Conservation (phyloP, 352 stramenopile genomes). For the Pilasporangium apinafurcum region DNA sequence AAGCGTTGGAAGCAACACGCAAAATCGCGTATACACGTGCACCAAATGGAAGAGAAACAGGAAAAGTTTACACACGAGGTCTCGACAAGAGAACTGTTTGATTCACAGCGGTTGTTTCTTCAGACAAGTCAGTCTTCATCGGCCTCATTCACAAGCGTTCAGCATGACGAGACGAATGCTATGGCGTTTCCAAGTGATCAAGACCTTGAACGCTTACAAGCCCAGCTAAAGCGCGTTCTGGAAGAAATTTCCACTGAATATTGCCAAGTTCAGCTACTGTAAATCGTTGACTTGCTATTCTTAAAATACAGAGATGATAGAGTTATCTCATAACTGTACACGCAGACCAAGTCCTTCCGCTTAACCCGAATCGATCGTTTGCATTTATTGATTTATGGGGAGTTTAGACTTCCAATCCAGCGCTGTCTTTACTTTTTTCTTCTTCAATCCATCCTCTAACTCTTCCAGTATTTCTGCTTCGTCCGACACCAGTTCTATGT, state of each 20-base stretch:
- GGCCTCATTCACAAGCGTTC: conserved; percentile 7
- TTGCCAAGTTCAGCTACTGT: conserved; percentile 32
- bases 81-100: conserved; percentile 29
- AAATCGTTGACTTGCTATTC: background rate
- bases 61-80: conserved; percentile 31
- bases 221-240: conserved; percentile 42
- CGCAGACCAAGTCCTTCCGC: no score
- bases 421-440: conserved; percentile 71
- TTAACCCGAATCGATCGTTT: no score
- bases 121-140: conserved; percentile 12
- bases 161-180: background rate
- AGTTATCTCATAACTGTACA: no score
- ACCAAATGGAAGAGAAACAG: conserved; percentile 43
- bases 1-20: conserved; percentile 32
- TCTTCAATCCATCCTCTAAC: conserved; percentile 64
- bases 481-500: conserved; percentile 35
- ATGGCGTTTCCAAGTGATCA: conserved; percentile 11
- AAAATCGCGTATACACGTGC: conserved; percentile 27
- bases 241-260: conserved; percentile 43
- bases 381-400: conserved; percentile 3
- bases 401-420: conserved; percentile 34
- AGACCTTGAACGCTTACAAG: conserved; percentile 29
- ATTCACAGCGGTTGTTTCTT: conserved; percentile 40
- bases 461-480: conserved; percentile 44
- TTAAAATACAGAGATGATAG: background rate